Percentiles rank a stretch among this genome's conserved stretches.
phyloP scores from a whole-genome alignment of 345 rosid genomes.

The Lumnitzera littorea region DNA sequence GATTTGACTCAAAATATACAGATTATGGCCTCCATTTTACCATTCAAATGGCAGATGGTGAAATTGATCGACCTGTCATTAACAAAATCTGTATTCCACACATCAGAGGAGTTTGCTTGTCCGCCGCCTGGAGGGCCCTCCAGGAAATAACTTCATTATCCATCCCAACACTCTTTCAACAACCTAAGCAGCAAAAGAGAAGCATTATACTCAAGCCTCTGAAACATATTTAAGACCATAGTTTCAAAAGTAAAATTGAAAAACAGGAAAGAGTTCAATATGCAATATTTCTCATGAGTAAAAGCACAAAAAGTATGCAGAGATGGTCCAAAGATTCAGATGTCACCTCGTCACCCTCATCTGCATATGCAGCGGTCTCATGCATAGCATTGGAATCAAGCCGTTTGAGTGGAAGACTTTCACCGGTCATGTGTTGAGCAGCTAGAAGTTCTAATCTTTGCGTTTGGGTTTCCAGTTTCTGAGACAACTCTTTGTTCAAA shows the following conservation, averaged over 20 bases:
- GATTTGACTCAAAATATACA: conserved; percentile 32
- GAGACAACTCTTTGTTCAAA: conserved; percentile 71
- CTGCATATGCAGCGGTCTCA: conserved; percentile 69
- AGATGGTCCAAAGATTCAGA: conserved; percentile 6
- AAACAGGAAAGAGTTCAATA: neutral
- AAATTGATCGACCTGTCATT: neutral
- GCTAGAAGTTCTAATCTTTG: conserved; percentile 92
- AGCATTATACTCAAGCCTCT: neutral
- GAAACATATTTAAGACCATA: neutral
- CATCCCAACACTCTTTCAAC: conserved; percentile 98
- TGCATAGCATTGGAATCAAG: conserved; percentile 36
- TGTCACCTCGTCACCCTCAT: conserved; percentile 97
- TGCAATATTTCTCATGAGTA: neutral
- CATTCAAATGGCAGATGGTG: conserved; percentile 4
- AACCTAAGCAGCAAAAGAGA: conserved; percentile 35
- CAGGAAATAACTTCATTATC: conserved; percentile 98
- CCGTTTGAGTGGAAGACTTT: conserved; percentile 38
- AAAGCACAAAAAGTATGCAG: neutral
- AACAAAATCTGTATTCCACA: neutral
- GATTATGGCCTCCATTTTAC: conserved; percentile 19
- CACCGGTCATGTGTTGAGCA: conserved; percentile 65
- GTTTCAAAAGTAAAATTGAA: neutral
- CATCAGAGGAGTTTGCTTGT: conserved; percentile 78
- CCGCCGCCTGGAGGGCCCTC: conserved; percentile 81
- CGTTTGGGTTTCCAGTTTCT: conserved; percentile 85